phyloP scores from a whole-genome alignment of 2,329 filamentous ascomycete genomes.

The Lasiodiplodia hormozganensis region DNA sequence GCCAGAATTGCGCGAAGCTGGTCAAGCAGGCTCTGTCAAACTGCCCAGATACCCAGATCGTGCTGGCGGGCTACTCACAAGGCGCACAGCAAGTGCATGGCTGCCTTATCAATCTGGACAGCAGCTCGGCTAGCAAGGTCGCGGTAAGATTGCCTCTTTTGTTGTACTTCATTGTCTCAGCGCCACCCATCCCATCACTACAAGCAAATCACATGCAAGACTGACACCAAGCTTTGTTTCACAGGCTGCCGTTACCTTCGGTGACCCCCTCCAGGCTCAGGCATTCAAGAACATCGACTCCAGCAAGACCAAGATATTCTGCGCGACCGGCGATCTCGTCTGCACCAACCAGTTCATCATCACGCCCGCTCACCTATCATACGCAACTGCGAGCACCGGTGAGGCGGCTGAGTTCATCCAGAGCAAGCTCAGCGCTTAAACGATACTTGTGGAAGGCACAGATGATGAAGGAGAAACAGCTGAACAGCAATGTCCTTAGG shows the following conservation, averaged over 20 bases:
- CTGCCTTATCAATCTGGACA: slow-evolving; percentile 6
- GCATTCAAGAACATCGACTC: slow-evolving; percentile 15
- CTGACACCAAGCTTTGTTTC: slow-evolving; percentile 10
- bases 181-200: too few species aligned
- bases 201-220: background rate
- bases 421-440: background rate
- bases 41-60: slow-evolving; percentile 56
- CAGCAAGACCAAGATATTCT: slow-evolving; percentile 18
- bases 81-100: slow-evolving; percentile 44
- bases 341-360: slow-evolving; percentile 20
- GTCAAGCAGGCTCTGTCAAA: slow-evolving; percentile 47
- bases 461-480: background rate
- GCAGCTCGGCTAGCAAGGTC: background rate
- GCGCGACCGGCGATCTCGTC: slow-evolving; percentile 15
- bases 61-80: slow-evolving; percentile 55
- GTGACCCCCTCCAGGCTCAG: slow-evolving; percentile 45
- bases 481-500: background rate
- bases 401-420: background rate
- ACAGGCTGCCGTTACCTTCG: slow-evolving; percentile 44
- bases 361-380: slow-evolving; percentile 11
- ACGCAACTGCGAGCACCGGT: slow-evolving; percentile 1
- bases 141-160: slow-evolving; percentile 14
- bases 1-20: slow-evolving; percentile 47
- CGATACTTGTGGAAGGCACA: background rate
- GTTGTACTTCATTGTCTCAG: slow-evolving; percentile 2